Percentiles rank a stretch among this genome's conserved stretches.
These are phyloP conservation scores for Solanum peruvianum DNA, from an alignment of 257 asterid genomes.

Conservation along the genomic window DNA sequence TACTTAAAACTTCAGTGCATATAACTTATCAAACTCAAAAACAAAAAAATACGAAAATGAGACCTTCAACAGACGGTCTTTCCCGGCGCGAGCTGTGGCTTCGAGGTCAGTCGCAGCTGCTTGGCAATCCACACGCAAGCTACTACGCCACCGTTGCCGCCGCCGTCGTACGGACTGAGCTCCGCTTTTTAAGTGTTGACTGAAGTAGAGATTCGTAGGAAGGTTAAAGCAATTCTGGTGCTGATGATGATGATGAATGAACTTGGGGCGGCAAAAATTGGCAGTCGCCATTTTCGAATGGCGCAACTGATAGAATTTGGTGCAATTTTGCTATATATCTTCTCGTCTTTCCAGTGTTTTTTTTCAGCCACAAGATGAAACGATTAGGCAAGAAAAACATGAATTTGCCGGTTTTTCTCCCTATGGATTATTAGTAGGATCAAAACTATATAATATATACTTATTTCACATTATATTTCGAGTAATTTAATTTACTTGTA, in stretches of 20 bases:
- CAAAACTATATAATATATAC: too few relatives aligned
- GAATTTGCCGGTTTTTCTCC: not conserved
- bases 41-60: not conserved
- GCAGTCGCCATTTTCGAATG: slow-evolving; percentile 11
- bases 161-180: slow-evolving; percentile 16
- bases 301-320: not conserved
- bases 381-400: not conserved
- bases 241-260: not conserved
- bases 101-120: slow-evolving; percentile 32
- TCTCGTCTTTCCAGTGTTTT: not conserved
- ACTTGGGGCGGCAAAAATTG: slow-evolving; percentile 17
- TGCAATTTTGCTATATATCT: not conserved
- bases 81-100: slow-evolving; percentile 47
- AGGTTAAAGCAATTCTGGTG: not conserved
- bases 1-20: not conserved
- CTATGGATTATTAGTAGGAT: too few relatives aligned
- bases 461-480: too few relatives aligned
- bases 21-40: not conserved
- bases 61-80: slow-evolving; percentile 80
- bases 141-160: not conserved
- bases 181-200: not conserved
- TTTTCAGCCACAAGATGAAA: not conserved
- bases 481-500: too few relatives aligned
- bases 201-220: not conserved
- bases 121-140: slow-evolving; percentile 25